A percentile compares a stretch with the other conserved stretches of the same genome.
Conservation (phyloP, 2,329 filamentous ascomycete genomes). For the Trichoderma koningiopsis region DNA sequence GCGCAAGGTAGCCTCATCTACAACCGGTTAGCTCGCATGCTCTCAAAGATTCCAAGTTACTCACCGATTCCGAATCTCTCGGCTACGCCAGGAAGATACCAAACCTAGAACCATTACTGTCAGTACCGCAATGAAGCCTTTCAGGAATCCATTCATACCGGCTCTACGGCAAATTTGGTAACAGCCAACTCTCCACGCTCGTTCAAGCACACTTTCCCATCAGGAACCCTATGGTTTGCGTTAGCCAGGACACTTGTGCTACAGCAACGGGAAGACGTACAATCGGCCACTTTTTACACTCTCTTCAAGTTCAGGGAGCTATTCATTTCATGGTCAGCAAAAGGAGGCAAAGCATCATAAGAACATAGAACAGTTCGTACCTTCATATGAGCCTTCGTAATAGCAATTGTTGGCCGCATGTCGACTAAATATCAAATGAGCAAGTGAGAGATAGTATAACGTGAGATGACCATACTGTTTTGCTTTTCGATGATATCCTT, state of each 20-base stretch:
- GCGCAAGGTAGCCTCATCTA: conserved; percentile 82
- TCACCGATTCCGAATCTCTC: conserved; percentile 87
- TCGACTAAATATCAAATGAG: conserved; percentile 57
- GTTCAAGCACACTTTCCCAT: conserved; percentile 91
- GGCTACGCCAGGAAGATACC: conserved; percentile 85
- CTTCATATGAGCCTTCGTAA: conserved; percentile 93
- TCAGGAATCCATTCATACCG: conserved; percentile 56
- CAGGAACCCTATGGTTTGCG: conserved; percentile 52
- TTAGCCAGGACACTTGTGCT: conserved; percentile 24
- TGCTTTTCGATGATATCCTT: conserved; percentile 77
- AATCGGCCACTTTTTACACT: conserved; percentile 80
- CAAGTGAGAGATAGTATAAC: conserved; percentile 24
- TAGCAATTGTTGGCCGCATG: conserved; percentile 85
- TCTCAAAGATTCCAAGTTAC: conserved; percentile 29
- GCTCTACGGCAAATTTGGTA: conserved; percentile 96
- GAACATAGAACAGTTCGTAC: conserved; percentile 34
- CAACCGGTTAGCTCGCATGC: conserved; percentile 33
- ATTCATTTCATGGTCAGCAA: not conserved
- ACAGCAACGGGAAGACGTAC: conserved; percentile 40
- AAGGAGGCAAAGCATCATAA: not conserved
- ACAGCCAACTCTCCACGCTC: conserved; percentile 84
- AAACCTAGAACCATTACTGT: conserved; percentile 50
- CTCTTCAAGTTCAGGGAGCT: conserved; percentile 88
- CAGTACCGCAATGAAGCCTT: not conserved
- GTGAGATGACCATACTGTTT: conserved; percentile 51